Base-by-base conservation (phyloP, 2,329 filamentous ascomycete species). In the Blastomyces parvus region DNA sequence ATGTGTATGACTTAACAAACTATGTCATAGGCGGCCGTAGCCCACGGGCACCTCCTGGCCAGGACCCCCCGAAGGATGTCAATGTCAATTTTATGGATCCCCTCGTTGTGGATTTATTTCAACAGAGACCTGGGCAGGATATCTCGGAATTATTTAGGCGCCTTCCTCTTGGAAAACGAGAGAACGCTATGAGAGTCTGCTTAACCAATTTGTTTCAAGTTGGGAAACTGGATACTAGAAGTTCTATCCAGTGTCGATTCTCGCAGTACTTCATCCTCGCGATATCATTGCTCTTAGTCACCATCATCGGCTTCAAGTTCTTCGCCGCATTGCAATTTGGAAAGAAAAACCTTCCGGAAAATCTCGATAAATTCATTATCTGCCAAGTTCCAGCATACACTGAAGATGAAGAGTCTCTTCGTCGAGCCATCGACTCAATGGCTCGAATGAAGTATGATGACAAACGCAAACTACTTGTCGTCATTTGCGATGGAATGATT, bases 401-500 rank as follows among this genome's bases (percentile, higher is more conserved):
- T 0, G 94, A 99, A 80, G 94, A 97, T 73, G 95, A 99, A 75
- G 95, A 99, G 0, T 97, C 93, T 44, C 83, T 99, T 33, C 91
- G 94, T 62, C 92, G 93, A 81, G 94, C 94, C 64, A 96, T 99
- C 70, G 94, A 99, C 75, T 99, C 94, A 0, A 89, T 91, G 64
- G 92, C 94, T 36, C 85, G 91, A 65, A 97, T 97, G 91, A 87
- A 87, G 68, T 99, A 99, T 73, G 94, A 99, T 71, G 93, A 99
- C 74, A 99, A 99, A 81, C 90, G 94, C 72, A 99, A 99, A 81
- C 83, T 99, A 14, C 81, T 99, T 33, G 86, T 96, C 68, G 83
- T 99, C 66, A 82, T 99, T 67, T 99, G 94, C 72, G 94, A 99
- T 72, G 94, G 94, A 78, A 97, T 99, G 93, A 99, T 99, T 80